phyloP scores from a whole-genome alignment of 495 filamentous ascomycete species.

The Bacidia gigantensis region DNA sequence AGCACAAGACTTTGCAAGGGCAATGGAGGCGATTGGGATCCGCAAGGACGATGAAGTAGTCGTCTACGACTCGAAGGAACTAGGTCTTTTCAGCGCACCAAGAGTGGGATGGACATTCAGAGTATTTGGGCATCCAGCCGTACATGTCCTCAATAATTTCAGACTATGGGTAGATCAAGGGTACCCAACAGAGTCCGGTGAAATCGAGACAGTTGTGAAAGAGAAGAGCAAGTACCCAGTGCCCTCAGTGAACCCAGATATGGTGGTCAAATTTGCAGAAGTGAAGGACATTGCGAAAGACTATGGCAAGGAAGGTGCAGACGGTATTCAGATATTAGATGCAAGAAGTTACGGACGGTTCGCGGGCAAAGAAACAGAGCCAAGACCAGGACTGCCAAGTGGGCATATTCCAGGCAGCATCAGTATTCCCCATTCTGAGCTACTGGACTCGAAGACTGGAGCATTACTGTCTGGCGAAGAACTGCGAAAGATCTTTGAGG shows the following conservation, averaged over 20 bases:
- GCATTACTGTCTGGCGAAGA: constrained; percentile 58
- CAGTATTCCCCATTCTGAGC: constrained; percentile 62
- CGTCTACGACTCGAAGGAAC: constrained; percentile 77
- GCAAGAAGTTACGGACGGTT: constrained; percentile 70
- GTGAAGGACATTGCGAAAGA: constrained; percentile 64
- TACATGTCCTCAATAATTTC: constrained; percentile 92
- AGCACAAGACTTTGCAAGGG: constrained; percentile 61
- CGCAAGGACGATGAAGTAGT: constrained; percentile 75
- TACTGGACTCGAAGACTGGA: constrained; percentile 74
- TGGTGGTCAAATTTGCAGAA: constrained; percentile 61
- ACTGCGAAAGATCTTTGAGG: constrained; percentile 61
- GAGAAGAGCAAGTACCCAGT: constrained; percentile 37
- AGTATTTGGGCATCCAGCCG: constrained; percentile 79
- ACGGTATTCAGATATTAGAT: constrained; percentile 80
- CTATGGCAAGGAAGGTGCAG: constrained; percentile 60
- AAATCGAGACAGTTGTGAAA: constrained; percentile 43
- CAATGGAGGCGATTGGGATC: constrained; percentile 81
- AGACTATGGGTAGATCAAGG: constrained; percentile 74
- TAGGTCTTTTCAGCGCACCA: constrained; percentile 88
- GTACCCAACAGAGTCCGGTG: constrained; percentile 64
- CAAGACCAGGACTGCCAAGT: constrained; percentile 70
- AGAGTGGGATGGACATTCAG: constrained; percentile 85
- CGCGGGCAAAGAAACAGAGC: constrained; percentile 73
- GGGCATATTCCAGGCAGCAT: constrained; percentile 86
- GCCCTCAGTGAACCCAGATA: constrained; percentile 38